These are phyloP conservation scores for Hypoxylon intermedium DNA, from an alignment of 495 filamentous ascomycete species.

Conservation along the genomic window DNA sequence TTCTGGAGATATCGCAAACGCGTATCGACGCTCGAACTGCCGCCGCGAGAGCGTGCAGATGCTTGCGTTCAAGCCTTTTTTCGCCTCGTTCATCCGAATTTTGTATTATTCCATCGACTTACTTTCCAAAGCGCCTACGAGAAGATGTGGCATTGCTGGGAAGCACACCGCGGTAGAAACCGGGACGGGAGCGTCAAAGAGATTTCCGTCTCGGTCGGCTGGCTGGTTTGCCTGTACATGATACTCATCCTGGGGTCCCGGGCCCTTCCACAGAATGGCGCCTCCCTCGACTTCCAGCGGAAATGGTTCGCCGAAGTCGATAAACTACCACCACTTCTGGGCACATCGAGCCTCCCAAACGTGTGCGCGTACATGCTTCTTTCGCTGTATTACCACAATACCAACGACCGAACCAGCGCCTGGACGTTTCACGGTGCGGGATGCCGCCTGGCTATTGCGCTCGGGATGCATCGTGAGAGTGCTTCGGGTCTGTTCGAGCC, in stretches of 20 bases:
- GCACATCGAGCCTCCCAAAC: slow-evolving; percentile 51
- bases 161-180: slow-evolving; percentile 9
- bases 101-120: slow-evolving; percentile 53
- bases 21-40: slow-evolving; percentile 37
- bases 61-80: slow-evolving; percentile 52
- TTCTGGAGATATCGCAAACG: slow-evolving; percentile 35
- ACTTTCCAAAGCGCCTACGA: slow-evolving; percentile 54
- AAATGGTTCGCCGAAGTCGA: slow-evolving; percentile 47
- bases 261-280: slow-evolving; percentile 37
- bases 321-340: slow-evolving; percentile 42
- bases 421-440: slow-evolving; percentile 56
- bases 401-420: slow-evolving; percentile 49
- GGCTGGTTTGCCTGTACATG: slow-evolving; percentile 57
- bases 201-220: slow-evolving; percentile 43
- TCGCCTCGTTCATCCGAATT: slow-evolving; percentile 52
- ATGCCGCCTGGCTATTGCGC: slow-evolving; percentile 52
- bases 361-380: slow-evolving; percentile 57
- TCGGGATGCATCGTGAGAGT: slow-evolving; percentile 57
- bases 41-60: slow-evolving; percentile 43
- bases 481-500: slow-evolving; percentile 45
- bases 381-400: slow-evolving; percentile 56
- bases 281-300: slow-evolving; percentile 45
- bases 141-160: slow-evolving; percentile 43
- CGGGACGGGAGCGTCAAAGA: slow-evolving; percentile 3
- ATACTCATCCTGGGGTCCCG: slow-evolving; percentile 51